These are phyloP conservation scores for Strobilomyces echinocephalus DNA, from an alignment of 768 basidiomycete genomes.

Conservation along the genomic window DNA sequence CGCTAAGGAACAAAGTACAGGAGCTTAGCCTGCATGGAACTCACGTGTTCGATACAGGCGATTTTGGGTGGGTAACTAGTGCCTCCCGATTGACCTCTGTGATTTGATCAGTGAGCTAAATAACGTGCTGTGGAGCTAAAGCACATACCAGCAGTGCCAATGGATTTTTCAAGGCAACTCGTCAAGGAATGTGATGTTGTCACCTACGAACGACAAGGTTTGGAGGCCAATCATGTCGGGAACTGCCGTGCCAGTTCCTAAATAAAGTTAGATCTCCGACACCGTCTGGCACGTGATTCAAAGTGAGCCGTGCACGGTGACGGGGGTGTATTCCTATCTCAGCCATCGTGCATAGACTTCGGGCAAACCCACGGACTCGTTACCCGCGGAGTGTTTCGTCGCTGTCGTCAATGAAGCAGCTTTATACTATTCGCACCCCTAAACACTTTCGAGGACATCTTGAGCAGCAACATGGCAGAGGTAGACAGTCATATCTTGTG, in stretches of 20 bases:
- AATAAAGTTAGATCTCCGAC: constrained; percentile 28
- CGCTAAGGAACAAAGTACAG: background rate
- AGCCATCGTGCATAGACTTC: constrained; percentile 36
- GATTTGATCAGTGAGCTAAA: constrained; percentile 8
- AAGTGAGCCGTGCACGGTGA: too few relatives aligned
- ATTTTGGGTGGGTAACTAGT: constrained; percentile 36
- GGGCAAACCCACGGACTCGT: constrained; percentile 29
- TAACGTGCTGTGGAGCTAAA: background rate
- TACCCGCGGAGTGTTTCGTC: constrained; percentile 29
- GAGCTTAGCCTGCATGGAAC: constrained; percentile 1
- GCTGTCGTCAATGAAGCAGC: constrained; percentile 30
- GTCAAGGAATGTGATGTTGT: constrained; percentile 18
- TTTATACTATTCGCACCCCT: constrained; percentile 32
- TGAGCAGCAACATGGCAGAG: constrained; percentile 38
- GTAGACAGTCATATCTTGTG: constrained; percentile 34
- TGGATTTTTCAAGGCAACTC: constrained; percentile 90
- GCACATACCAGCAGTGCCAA: constrained; percentile 73
- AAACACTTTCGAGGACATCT: constrained; percentile 41
- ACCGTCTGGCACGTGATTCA: constrained; percentile 5
- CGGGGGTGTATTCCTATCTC: constrained; percentile 37
- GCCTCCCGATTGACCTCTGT: constrained; percentile 94
- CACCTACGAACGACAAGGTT: constrained; percentile 22
- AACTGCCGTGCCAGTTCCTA: constrained; percentile 25
- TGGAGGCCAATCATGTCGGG: constrained; percentile 12
- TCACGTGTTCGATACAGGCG: constrained; percentile 25